Percentiles rank a stretch among this genome's conserved stretches.
phyloP scores from a whole-genome alignment of 305 asterid genomes.

The Plantago rigida region DNA sequence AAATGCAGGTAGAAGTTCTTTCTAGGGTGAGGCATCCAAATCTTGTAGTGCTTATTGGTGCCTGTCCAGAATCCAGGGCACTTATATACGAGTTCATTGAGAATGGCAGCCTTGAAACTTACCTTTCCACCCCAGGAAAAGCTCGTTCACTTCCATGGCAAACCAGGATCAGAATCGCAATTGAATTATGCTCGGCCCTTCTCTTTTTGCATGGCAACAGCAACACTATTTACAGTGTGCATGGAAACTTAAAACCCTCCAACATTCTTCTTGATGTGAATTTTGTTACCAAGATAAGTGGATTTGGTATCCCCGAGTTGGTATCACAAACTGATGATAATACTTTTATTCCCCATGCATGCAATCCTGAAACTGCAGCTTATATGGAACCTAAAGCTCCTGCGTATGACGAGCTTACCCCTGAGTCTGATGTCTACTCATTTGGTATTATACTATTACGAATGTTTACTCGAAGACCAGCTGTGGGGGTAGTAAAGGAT shows the following conservation, averaged over 20 bases:
- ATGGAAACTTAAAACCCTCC: slow-evolving; percentile 66
- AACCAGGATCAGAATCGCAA: slow-evolving; percentile 60
- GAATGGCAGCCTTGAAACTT: slow-evolving; percentile 72
- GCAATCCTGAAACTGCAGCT: slow-evolving; percentile 34
- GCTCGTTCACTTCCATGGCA: slow-evolving; percentile 58
- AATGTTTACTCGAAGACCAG: slow-evolving; percentile 65
- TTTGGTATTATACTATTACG: slow-evolving; percentile 58
- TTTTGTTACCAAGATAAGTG: slow-evolving; percentile 63
- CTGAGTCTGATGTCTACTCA: slow-evolving; percentile 72
- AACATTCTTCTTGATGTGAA: slow-evolving; percentile 60
- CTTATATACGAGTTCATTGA: slow-evolving; percentile 72
- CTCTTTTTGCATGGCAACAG: slow-evolving; percentile 54
- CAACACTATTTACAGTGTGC: slow-evolving; percentile 36
- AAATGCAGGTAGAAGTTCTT: slow-evolving; percentile 51
- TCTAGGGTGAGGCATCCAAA: slow-evolving; percentile 89
- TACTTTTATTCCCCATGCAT: slow-evolving; percentile 19
- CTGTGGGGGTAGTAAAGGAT: slow-evolving; percentile 46
- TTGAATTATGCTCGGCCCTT: slow-evolving; percentile 62
- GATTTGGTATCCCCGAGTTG: slow-evolving; percentile 47
- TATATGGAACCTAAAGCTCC: slow-evolving; percentile 50
- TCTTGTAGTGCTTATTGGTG: slow-evolving; percentile 63
- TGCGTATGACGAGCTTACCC: slow-evolving; percentile 39
- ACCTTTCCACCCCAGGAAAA: slow-evolving; percentile 43
- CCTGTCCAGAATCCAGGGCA: slow-evolving; percentile 75
- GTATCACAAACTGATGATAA: slow-evolving; percentile 28